Percentiles rank a stretch among this genome's conserved stretches.
phyloP scores from a whole-genome alignment of 176 grass and related monocot species.

The Puccinellia tenuiflora region DNA sequence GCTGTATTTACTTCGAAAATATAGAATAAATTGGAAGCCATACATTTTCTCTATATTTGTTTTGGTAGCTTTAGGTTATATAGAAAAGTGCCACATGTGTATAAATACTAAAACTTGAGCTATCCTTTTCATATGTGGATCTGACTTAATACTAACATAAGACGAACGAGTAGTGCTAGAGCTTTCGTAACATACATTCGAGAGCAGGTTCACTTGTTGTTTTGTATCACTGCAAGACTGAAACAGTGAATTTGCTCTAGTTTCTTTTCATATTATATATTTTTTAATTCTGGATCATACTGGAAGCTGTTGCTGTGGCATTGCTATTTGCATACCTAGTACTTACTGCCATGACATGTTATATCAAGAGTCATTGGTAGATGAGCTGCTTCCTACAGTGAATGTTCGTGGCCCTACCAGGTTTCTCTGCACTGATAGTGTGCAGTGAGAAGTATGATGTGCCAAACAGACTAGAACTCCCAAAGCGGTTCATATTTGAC shows the following conservation, averaged over 20 bases:
- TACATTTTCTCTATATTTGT: neutral
- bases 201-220: neutral
- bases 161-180: neutral
- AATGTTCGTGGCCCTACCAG: constrained; percentile 61
- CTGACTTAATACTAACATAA: neutral
- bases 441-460: constrained; percentile 93
- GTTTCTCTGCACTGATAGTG: constrained; percentile 98
- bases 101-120: neutral
- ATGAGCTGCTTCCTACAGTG: constrained; percentile 60
- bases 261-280: neutral
- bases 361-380: constrained; percentile 59
- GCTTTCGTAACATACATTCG: neutral
- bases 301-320: constrained; percentile 55
- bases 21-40: neutral
- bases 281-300: constrained; percentile 7
- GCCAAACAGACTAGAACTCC: constrained; percentile 33
- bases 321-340: constrained; percentile 21
- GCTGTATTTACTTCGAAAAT: neutral
- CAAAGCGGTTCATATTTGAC: neutral
- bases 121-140: neutral
- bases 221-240: neutral
- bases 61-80: neutral
- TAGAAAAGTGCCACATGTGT: neutral
- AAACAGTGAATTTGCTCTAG: neutral
- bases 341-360: constrained; percentile 68